Evolutionary conservation across 257 asterid genomes (phyloP), one percentile per base, ranked within the genome.

Genomic region (Solanum dulcamara): DNA sequence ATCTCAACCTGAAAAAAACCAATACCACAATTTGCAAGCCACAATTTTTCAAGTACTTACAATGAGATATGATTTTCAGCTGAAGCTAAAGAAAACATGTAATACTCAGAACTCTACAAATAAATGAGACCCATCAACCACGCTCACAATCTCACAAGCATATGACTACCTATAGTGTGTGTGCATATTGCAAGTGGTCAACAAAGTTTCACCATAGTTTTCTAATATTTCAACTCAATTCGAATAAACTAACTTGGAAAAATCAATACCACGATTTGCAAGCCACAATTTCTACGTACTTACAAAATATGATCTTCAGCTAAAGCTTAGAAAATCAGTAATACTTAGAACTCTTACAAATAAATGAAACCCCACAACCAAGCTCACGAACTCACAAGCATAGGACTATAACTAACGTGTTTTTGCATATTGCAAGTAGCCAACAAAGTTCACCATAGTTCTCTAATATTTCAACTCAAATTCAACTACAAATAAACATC

Each of bases 1-100:
- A 96, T 95, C 92, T 96, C 99, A 86, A 96, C 99, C 98, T 96
- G 92, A 10, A 51, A 48, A 86, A 18, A 50, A 82, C 12, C 14
- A 55, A 57, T 11, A 55, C 71, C 50, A 32, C 7, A 81, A 55
- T 81, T 81, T 13, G 28, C n/a, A 81, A 55, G 51, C 37, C 72
- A 55, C 1, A 32, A 60, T 55, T 9, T 35, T 53, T 53, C 51
- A 81, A 33, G 53, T 13, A 81, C 22, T 22, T 12, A 37, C 32
- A 53, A 55, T 48, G 14, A 60, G 14, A 81, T 14, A 79, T 11
- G 33, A 81, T 40, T 40, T n/a, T 40, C 57, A 66, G 22, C 40
- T 66, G 38, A 67, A 67, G 42, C 44, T 67, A 17, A 2, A 15
- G 13, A 68, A 68, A 33, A 33, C 6, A 40, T 3, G 46, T 18